Evolutionary conservation across 805 yeast species (phyloP).

Genomic region (Tetrapisispora arboricola): DNA sequence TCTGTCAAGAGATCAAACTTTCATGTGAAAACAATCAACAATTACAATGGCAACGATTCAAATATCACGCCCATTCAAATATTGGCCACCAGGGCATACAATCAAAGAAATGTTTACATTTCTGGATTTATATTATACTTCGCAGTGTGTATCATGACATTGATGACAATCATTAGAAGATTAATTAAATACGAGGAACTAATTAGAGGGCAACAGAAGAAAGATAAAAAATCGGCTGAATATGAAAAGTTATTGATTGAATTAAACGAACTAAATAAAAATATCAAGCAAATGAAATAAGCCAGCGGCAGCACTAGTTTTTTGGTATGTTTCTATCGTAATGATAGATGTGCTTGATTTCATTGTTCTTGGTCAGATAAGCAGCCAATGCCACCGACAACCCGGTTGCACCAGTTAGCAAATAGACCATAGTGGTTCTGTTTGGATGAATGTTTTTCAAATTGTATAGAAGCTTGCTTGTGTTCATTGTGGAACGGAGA

Average conservation of each 20-base stretch:
- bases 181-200: conserved; percentile 39
- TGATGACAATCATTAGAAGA: conserved; percentile 41
- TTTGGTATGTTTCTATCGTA: conserved; percentile 8
- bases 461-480: neutral
- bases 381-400: neutral
- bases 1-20: conserved; percentile 38
- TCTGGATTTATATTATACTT: conserved; percentile 54
- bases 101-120: conserved; percentile 53
- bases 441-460: neutral
- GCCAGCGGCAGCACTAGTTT: too few species aligned
- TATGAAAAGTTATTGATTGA: conserved; percentile 21
- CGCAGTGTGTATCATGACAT: conserved; percentile 44
- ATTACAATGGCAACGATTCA: conserved; percentile 11
- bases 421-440: neutral
- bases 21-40: conserved; percentile 20
- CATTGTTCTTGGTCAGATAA: conserved; percentile 4
- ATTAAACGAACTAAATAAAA: conserved; percentile 14
- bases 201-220: conserved; percentile 9
- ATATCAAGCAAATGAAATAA: too few species aligned
- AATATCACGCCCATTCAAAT: conserved; percentile 39
- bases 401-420: conserved; percentile 1
- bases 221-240: conserved; percentile 5
- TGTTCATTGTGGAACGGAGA: too few species aligned
- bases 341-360: conserved; percentile 11
- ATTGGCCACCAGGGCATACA: conserved; percentile 49